A percentile compares a stretch with the other conserved stretches of the same genome.
phyloP scores from a whole-genome alignment of 306 rosid species.

The Rosa persica region DNA sequence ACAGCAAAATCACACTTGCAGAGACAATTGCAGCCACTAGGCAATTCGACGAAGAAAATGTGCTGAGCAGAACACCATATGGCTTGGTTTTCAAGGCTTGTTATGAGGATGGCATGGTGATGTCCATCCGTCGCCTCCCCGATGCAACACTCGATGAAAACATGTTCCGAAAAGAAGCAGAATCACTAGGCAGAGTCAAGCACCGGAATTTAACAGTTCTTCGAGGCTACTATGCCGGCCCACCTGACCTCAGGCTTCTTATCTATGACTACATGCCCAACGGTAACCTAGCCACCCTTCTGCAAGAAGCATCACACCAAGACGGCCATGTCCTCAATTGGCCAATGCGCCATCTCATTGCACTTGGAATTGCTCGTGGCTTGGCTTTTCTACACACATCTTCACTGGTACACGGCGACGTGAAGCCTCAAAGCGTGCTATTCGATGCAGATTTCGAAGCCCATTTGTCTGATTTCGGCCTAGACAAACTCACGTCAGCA shows the following conservation, averaged over 20 bases:
- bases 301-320: conserved; percentile 98
- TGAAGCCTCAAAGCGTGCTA: conserved; percentile 80
- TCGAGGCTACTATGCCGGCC: conserved; percentile 84
- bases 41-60: conserved; percentile 95
- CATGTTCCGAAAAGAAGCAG: conserved; percentile 85
- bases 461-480: conserved; percentile 87
- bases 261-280: conserved; percentile 96
- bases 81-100: conserved; percentile 90
- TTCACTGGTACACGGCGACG: conserved; percentile 68
- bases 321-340: conserved; percentile 95
- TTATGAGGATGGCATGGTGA: conserved; percentile 91
- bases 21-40: conserved; percentile 88
- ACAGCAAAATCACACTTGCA: conserved; percentile 77
- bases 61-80: conserved; percentile 72
- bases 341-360: conserved; percentile 99
- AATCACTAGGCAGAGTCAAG: conserved; percentile 66
- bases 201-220: conserved; percentile 89
- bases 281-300: conserved; percentile 94
- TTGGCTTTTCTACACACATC: conserved; percentile 81
- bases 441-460: conserved; percentile 97
- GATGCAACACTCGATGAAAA: conserved; percentile 72
- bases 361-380: conserved; percentile 91
- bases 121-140: conserved; percentile 78
- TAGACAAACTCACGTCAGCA: conserved; percentile 53
- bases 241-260: conserved; percentile 72